Percentiles rank a stretch among this genome's conserved stretches.
These are phyloP conservation scores for Cystobasidiaceae sp. DNA, from an alignment of 1,284 basidiomycete species.

Conservation along the genomic window DNA sequence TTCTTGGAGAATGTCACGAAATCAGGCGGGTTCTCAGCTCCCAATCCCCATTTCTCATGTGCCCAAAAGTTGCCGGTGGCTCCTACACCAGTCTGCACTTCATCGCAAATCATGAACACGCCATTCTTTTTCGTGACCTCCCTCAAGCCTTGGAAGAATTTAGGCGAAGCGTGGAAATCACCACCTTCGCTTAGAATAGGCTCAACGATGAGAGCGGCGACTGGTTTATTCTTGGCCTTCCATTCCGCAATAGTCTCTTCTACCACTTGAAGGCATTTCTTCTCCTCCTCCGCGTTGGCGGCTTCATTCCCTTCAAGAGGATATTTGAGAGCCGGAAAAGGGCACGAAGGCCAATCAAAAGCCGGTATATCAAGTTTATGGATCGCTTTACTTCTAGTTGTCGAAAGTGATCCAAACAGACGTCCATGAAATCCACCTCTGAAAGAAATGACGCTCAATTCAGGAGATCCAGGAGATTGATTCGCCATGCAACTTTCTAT, in stretches of 20 bases:
- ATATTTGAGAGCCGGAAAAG: slow-evolving; percentile 54
- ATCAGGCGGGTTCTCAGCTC: slow-evolving; percentile 48
- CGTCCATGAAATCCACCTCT: slow-evolving; percentile 53
- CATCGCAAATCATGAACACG: slow-evolving; percentile 54
- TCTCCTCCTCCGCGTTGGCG: slow-evolving; percentile 51
- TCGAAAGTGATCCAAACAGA: slow-evolving; percentile 52
- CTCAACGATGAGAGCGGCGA: slow-evolving; percentile 56
- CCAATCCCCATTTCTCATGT: slow-evolving; percentile 54
- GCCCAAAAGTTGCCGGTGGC: slow-evolving; percentile 57
- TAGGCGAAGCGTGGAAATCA: slow-evolving; percentile 54
- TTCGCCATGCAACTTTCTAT: slow-evolving; percentile 52
- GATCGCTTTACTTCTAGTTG: slow-evolving; percentile 51
- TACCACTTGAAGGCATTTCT: slow-evolving; percentile 44
- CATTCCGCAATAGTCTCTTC: slow-evolving; percentile 47
- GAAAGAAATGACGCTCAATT: slow-evolving; percentile 53
- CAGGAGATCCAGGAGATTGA: slow-evolving; percentile 52
- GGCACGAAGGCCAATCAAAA: slow-evolving; percentile 55
- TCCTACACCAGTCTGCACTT: slow-evolving; percentile 53
- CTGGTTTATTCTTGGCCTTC: slow-evolving; percentile 48
- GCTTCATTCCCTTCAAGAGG: slow-evolving; percentile 49
- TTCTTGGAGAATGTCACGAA: slow-evolving; percentile 56
- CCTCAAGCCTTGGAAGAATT: slow-evolving; percentile 53
- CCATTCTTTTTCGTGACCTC: slow-evolving; percentile 52
- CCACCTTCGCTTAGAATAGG: slow-evolving; percentile 53
- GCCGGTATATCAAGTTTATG: slow-evolving; percentile 54